A percentile compares a stretch with the other conserved stretches of the same genome.
These are phyloP conservation scores for Clarireedia hainanense DNA, from an alignment of 2,329 filamentous ascomycete species.

Conservation along the genomic window DNA sequence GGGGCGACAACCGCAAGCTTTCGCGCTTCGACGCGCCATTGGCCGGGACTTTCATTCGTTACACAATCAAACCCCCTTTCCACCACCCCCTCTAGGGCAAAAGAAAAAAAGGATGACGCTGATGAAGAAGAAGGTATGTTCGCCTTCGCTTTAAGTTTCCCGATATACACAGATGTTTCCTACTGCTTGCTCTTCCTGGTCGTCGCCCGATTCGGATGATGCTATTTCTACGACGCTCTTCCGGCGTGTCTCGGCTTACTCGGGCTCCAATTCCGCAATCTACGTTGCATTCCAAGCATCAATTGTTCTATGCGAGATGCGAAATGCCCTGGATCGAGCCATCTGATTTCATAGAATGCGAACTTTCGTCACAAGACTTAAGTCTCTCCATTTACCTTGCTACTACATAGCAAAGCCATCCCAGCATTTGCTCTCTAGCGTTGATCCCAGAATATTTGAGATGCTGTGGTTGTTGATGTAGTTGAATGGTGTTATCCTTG, in stretches of 20 bases:
- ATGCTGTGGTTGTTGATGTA: no score
- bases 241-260: neutral
- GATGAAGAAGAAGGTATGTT: no score
- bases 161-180: neutral
- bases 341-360: neutral
- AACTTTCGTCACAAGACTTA: neutral
- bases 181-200: neutral
- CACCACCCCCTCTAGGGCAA: no score
- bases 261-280: neutral
- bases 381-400: neutral
- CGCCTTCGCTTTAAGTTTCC: no score
- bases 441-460: no score
- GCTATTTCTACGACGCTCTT: neutral
- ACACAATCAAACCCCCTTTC: neutral
- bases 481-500: no score
- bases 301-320: neutral
- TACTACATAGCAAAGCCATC: no score
- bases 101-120: no score
- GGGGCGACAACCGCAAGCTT: neutral
- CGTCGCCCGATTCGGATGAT: neutral
- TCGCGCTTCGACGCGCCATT: slow-evolving; percentile 2
- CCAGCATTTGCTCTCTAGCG: no score
- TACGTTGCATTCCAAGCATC: neutral
- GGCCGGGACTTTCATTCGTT: slow-evolving; percentile 1
- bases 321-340: neutral